Evolutionary conservation across 73 alveolate species (phyloP).

Genomic region (Paramecium biaurelia): DNA sequence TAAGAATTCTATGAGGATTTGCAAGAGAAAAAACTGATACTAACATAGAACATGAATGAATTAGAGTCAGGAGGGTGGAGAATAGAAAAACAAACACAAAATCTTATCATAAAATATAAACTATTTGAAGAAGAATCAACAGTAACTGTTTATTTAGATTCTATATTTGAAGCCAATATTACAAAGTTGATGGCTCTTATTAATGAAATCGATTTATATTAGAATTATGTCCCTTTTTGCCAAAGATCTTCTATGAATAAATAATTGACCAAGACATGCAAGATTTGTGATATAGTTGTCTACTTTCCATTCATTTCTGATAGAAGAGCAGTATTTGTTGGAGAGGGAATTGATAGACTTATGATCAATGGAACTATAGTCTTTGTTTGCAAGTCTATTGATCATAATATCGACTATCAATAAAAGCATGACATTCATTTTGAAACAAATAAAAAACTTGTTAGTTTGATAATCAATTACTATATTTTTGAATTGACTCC

Average conservation of each 20-base stretch:
- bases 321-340: conserved; percentile 28
- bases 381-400: conserved; percentile 42
- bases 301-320: conserved; percentile 41
- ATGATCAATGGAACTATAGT: conserved; percentile 43
- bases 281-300: not conserved
- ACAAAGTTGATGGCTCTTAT: conserved; percentile 42
- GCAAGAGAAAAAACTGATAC: not conserved
- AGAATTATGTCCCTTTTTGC: not conserved
- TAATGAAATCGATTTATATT: conserved; percentile 11
- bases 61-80: conserved; percentile 36
- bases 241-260: not conserved
- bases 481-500: conserved; percentile 43
- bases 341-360: conserved; percentile 46
- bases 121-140: not conserved
- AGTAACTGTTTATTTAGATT: not conserved
- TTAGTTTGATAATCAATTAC: not conserved
- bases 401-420: not conserved
- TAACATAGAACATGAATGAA: not conserved
- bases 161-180: not conserved
- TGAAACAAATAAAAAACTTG: not conserved
- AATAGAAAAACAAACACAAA: not conserved
- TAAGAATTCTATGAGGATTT: not conserved
- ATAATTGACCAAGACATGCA: not conserved
- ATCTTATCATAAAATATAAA: not conserved
- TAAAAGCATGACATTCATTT: not conserved